phyloP scores from a whole-genome alignment of 192 early-diverging fungal species.

The Podila minutissima region DNA sequence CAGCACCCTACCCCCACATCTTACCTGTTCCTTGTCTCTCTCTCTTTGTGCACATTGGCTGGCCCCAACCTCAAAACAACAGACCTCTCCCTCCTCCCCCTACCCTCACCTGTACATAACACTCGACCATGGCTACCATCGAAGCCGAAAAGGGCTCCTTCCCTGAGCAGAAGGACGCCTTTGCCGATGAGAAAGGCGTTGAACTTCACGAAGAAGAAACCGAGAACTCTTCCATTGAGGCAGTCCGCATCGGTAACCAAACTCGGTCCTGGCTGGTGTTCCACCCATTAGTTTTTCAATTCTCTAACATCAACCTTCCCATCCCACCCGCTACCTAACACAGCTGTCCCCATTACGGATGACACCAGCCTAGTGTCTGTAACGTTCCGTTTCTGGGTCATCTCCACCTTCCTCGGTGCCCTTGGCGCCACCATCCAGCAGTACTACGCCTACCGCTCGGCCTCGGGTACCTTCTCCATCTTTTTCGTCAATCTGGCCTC shows the following conservation, averaged over 20 bases:
- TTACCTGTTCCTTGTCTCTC: no score
- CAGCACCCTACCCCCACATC: no score
- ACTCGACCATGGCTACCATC: no score
- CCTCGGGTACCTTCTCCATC: slow-evolving; percentile 19
- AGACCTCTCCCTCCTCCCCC: no score
- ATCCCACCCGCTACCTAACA: not conserved
- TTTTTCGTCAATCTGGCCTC: slow-evolving; percentile 52
- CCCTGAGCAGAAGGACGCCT: no score
- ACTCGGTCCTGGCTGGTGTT: not conserved
- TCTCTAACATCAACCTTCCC: not conserved
- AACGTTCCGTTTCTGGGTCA: slow-evolving; percentile 61
- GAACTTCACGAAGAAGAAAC: not conserved
- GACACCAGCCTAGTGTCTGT: slow-evolving; percentile 51
- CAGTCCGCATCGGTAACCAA: slow-evolving; percentile 13
- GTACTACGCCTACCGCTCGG: slow-evolving; percentile 51
- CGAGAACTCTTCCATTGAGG: slow-evolving; percentile 20
- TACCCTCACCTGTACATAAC: no score
- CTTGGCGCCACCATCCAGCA: slow-evolving; percentile 45
- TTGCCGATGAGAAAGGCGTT: no score
- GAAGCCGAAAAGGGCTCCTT: no score
- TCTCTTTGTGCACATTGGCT: no score
- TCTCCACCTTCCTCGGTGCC: slow-evolving; percentile 51
- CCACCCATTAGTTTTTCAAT: not conserved
- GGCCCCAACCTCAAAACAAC: no score
- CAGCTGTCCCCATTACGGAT: slow-evolving; percentile 52